Evolutionary conservation across 2,329 filamentous ascomycete species (phyloP), one percentile per base, ranked within the genome.

Genomic region (Aspergillus sp.): DNA sequence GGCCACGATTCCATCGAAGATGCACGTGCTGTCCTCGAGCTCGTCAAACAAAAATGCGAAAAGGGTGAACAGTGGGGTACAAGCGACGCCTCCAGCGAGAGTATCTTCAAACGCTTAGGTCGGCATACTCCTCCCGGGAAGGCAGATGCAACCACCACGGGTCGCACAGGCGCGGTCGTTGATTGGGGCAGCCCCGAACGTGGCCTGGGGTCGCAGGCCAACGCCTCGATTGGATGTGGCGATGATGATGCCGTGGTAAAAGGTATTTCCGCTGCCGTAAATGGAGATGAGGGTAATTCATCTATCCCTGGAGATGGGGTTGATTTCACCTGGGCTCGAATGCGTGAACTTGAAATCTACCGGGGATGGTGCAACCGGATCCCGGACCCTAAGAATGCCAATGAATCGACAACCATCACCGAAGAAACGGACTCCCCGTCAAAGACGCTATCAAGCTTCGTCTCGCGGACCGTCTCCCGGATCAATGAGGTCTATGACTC

Each of bases 1-100:
- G 95, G 95, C 15, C 95, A 99, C 72, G 89, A 98, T 80, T 95
- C 90, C 58, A 84, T 96, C 62, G 95, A 99, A 74, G 95, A 99
- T 73, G 92, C 95, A 14, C 87, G 84, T 63, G 92, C 95, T 3
- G 96, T 92, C 63, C 86, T 99, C 14, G 93, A 98, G 68, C 87
- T 99, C 2, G 86, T 98, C 48, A 96, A 95, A 75, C 88, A 93
- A 70, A 99, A 99, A 74, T 97, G 93, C 73, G 93, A 98, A 73
- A 95, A 90, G 75, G 95, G 95, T 41, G 90, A 90, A 63, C 76
- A 81, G 23, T 99, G 93, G 90, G 95, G 91, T 37, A 89, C 88
- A 0, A 86, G 86, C 50, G 91, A 96, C 44, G 83, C 86, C 2
- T 87, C 87, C 46, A 88, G 87, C 41, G 95, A 99, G 76, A 93